These are phyloP conservation scores for Saturnispora halmiae DNA, from an alignment of 805 yeast genomes.

Conservation along the genomic window DNA sequence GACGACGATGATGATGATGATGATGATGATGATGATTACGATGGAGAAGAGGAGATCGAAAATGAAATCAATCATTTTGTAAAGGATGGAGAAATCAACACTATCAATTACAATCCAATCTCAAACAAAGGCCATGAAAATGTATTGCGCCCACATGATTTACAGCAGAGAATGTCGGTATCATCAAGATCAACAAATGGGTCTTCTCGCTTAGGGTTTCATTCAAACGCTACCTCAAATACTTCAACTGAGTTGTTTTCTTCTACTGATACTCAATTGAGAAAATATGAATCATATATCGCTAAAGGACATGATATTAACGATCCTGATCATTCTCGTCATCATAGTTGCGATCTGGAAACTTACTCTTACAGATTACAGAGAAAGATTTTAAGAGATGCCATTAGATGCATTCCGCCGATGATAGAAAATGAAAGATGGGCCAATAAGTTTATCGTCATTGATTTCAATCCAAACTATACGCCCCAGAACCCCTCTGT, in stretches of 20 bases:
- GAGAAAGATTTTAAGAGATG: slow-evolving; percentile 25
- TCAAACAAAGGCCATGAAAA: too few species aligned
- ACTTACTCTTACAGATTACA: slow-evolving; percentile 17
- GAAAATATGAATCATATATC: slow-evolving; percentile 11
- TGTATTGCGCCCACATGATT: too few species aligned
- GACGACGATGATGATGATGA: not conserved
- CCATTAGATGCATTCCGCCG: slow-evolving; percentile 29
- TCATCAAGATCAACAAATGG: not conserved
- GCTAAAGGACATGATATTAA: slow-evolving; percentile 3
- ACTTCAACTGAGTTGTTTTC: slow-evolving; percentile 6
- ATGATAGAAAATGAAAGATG: slow-evolving; percentile 28
- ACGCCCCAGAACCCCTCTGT: slow-evolving; percentile 9
- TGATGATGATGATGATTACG: slow-evolving; percentile 3
- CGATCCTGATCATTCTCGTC: too few species aligned
- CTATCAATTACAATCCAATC: too few species aligned
- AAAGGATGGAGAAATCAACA: not conserved
- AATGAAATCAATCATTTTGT: too few species aligned
- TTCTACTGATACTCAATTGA: not conserved
- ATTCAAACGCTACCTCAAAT: slow-evolving; percentile 6
- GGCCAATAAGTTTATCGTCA: slow-evolving; percentile 26
- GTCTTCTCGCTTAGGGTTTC: slow-evolving; percentile 1
- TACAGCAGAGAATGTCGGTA: too few species aligned
- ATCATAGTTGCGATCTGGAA: too few species aligned
- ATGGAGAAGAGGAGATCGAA: not conserved
- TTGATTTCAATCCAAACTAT: slow-evolving; percentile 16